phyloP scores from a whole-genome alignment of 306 rosid genomes.

The Quercus robur region DNA sequence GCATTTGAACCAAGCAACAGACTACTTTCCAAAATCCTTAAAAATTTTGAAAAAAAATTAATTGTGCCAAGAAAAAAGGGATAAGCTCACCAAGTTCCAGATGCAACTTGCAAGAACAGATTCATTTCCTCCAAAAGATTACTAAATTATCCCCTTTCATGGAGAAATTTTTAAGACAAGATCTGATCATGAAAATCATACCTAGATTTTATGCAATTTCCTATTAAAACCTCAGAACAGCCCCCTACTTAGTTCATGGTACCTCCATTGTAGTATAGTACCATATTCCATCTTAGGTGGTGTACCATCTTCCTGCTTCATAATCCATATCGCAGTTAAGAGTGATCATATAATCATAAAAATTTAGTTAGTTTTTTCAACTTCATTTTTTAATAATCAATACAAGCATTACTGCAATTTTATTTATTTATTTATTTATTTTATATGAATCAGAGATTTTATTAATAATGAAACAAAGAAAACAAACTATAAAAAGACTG shows the following conservation, averaged over 20 bases:
- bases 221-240: neutral
- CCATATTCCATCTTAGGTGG: neutral
- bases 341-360: neutral
- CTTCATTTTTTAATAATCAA: neutral
- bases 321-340: neutral
- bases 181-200: neutral
- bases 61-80: neutral
- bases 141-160: neutral
- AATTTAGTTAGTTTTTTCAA: neutral
- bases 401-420: neutral
- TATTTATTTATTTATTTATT: too few relatives aligned
- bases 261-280: neutral
- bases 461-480: too few relatives aligned
- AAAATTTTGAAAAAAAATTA: neutral
- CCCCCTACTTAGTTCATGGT: neutral
- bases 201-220: neutral
- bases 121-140: neutral
- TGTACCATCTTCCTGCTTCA: neutral
- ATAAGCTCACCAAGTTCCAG: neutral
- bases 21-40: neutral
- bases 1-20: neutral
- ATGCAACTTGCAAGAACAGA: neutral
- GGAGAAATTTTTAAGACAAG: neutral
- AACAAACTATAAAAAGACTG: too few relatives aligned
- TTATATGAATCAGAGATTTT: too few relatives aligned